phyloP scores from a whole-genome alignment of 108 stramenopile genomes.

The Chaetoceros tenuissimus region DNA sequence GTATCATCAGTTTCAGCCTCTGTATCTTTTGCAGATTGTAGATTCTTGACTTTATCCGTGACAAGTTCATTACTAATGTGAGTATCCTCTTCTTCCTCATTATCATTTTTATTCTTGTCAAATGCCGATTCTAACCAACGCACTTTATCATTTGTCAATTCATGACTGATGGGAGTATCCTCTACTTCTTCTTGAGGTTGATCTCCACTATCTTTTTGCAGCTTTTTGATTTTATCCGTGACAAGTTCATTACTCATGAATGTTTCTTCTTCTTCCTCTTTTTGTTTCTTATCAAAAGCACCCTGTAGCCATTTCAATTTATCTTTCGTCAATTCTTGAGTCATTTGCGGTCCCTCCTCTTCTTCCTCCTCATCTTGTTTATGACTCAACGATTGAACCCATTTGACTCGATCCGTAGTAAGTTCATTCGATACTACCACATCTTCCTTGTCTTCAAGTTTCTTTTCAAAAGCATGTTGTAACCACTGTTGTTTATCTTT shows the following conservation, averaged over 20 bases:
- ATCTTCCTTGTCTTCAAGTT: no score
- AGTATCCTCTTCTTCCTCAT: slow-evolving; percentile 18
- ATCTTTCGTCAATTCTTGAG: no score
- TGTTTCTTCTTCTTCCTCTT: slow-evolving; percentile 18
- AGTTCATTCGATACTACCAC: no score
- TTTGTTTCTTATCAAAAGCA: slow-evolving; percentile 7
- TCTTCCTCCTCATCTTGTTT: neutral
- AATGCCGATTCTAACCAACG: slow-evolving; percentile 3
- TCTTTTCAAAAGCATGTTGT: no score
- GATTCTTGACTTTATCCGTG: no score
- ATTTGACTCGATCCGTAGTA: no score
- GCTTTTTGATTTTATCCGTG: no score
- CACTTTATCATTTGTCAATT: neutral
- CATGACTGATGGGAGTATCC: no score
- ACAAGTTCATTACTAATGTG: slow-evolving; percentile 33
- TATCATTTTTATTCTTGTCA: neutral
- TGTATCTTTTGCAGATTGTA: no score
- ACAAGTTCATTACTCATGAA: no score
- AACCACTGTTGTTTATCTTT: no score
- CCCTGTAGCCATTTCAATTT: no score
- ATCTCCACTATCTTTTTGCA: slow-evolving; percentile 20
- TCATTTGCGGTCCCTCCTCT: slow-evolving; percentile 11
- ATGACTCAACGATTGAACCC: slow-evolving; percentile 18
- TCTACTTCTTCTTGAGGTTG: neutral
- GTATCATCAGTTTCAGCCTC: neutral